Evolutionary conservation across 2,329 filamentous ascomycete genomes (phyloP).

Genomic region (Emericellopsis cladophorae): DNA sequence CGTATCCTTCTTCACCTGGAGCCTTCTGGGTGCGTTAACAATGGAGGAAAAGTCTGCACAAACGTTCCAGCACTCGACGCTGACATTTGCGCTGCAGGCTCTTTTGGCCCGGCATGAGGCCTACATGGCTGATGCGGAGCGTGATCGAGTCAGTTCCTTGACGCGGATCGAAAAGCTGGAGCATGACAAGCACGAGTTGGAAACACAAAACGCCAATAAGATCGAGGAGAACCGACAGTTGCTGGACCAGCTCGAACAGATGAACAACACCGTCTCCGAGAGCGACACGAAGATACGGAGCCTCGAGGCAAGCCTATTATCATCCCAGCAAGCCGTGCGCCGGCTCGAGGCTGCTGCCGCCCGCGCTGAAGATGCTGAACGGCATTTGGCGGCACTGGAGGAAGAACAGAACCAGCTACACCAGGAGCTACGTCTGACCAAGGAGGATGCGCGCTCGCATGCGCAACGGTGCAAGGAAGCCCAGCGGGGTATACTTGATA

Average conservation of each 20-base stretch:
- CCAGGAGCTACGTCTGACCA: slow-evolving; percentile 49
- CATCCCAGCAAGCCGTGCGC: slow-evolving; percentile 65
- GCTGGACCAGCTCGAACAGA: slow-evolving; percentile 68
- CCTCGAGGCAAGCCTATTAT: slow-evolving; percentile 64
- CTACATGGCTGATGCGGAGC: slow-evolving; percentile 86
- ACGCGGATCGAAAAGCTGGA: slow-evolving; percentile 66
- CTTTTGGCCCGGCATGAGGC: slow-evolving; percentile 84
- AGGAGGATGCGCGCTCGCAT: slow-evolving; percentile 66
- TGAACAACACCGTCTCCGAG: slow-evolving; percentile 68
- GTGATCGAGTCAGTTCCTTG: slow-evolving; percentile 63
- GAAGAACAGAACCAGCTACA: slow-evolving; percentile 67
- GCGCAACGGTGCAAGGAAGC: slow-evolving; percentile 76
- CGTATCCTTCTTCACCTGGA: neutral
- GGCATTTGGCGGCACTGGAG: slow-evolving; percentile 68
- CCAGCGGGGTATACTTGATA: slow-evolving; percentile 61
- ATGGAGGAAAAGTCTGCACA: slow-evolving; percentile 2
- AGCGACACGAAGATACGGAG: slow-evolving; percentile 70
- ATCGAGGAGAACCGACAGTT: slow-evolving; percentile 75
- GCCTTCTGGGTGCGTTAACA: neutral
- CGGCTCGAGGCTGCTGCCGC: slow-evolving; percentile 61
- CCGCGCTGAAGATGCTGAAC: slow-evolving; percentile 67
- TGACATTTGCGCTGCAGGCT: slow-evolving; percentile 71
- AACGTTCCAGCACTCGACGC: slow-evolving; percentile 31
- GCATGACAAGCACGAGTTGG: slow-evolving; percentile 57
- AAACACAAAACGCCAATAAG: slow-evolving; percentile 62